phyloP scores from a whole-genome alignment of 23 red algal species.

The Gracilaria vermiculophylla region DNA sequence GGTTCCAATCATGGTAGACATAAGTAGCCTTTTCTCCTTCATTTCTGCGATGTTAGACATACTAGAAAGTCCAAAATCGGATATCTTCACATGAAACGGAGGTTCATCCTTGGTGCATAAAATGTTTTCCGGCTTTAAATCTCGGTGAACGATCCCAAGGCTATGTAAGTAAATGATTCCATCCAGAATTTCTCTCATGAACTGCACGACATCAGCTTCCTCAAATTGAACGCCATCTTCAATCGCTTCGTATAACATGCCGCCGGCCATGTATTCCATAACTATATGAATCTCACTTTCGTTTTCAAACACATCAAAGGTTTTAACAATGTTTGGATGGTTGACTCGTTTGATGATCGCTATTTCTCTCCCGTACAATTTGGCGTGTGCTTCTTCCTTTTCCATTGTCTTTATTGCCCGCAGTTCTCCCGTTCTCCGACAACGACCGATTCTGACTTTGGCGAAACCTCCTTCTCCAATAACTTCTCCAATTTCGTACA shows the following conservation, averaged over 20 bases:
- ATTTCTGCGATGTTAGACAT: conserved; percentile 27
- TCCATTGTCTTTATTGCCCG: conserved; percentile 73
- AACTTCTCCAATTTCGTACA: conserved; percentile 33
- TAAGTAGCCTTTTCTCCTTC: conserved; percentile 34
- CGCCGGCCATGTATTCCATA: conserved; percentile 89
- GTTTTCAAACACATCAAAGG: conserved; percentile 86
- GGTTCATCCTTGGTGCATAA: conserved; percentile 57
- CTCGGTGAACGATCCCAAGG: conserved; percentile 78
- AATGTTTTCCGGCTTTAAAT: conserved; percentile 93
- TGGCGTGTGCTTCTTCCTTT: conserved; percentile 56
- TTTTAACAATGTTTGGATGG: conserved; percentile 86
- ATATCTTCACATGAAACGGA: conserved; percentile 82
- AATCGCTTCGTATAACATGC: conserved; percentile 82
- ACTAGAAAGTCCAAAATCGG: conserved; percentile 93
- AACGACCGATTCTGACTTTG: conserved; percentile 39
- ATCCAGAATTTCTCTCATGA: conserved; percentile 76
- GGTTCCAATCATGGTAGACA: conserved; percentile 89
- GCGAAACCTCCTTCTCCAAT: conserved; percentile 81
- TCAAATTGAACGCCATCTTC: conserved; percentile 67
- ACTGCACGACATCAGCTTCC: conserved; percentile 71
- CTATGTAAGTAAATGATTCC: conserved; percentile 83
- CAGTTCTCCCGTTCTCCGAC: conserved; percentile 8
- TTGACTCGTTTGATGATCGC: conserved; percentile 78
- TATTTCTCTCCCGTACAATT: conserved; percentile 73
- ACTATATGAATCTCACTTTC: conserved; percentile 84